These are phyloP conservation scores for Mollisia scopiformis DNA, from an alignment of 2,329 filamentous ascomycete genomes.

Conservation along the genomic window DNA sequence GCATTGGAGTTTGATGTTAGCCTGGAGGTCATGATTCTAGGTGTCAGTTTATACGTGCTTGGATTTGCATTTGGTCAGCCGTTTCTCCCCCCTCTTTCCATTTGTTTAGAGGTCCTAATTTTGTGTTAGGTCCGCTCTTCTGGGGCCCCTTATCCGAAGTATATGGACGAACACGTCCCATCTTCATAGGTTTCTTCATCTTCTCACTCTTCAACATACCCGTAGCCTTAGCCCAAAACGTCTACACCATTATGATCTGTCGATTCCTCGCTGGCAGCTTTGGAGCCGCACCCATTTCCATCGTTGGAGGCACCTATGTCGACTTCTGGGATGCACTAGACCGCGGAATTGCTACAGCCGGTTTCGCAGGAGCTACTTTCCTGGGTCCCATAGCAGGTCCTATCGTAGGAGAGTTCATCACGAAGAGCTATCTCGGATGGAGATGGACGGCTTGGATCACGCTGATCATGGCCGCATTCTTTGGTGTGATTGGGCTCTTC, in stretches of 20 bases:
- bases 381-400: constrained; percentile 43
- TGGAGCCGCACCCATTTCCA: constrained; percentile 51
- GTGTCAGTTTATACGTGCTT: constrained; percentile 47
- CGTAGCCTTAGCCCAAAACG: constrained; percentile 54
- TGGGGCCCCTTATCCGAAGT: constrained; percentile 49
- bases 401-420: constrained; percentile 45
- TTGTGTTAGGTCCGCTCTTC: constrained; percentile 29
- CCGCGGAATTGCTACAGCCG: constrained; percentile 66
- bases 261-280: constrained; percentile 58
- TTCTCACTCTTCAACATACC: constrained; percentile 59
- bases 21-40: constrained; percentile 40
- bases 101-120: background rate
- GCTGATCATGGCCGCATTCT: constrained; percentile 47
- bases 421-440: constrained; percentile 53
- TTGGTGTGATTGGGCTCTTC: constrained; percentile 45
- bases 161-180: constrained; percentile 50
- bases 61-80: constrained; percentile 50
- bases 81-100: constrained; percentile 29
- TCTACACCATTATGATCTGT: constrained; percentile 55
- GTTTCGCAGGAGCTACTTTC: constrained; percentile 54
- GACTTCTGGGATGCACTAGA: constrained; percentile 64
- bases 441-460: constrained; percentile 61
- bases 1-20: constrained; percentile 44
- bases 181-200: constrained; percentile 50
- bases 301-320: constrained; percentile 60